Evolutionary conservation across 441 rosid species (phyloP).

Genomic region (Syzygium syzygioides): DNA sequence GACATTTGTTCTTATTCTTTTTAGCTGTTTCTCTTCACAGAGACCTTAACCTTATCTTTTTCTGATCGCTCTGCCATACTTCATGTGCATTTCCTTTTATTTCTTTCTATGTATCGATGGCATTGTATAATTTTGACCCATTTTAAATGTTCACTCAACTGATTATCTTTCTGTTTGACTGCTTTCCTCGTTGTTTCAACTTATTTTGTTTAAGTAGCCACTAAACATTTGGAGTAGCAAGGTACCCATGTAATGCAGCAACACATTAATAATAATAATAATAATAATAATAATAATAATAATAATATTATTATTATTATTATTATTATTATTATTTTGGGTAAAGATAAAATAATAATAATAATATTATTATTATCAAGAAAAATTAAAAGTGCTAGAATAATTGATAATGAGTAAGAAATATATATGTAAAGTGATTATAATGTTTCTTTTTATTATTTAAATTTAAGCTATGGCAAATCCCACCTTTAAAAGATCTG

Average conservation of each 20-base stretch:
- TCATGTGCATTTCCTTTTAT: neutral
- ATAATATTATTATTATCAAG: neutral
- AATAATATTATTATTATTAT: neutral
- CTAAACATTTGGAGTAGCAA: neutral
- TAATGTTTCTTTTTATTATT: neutral
- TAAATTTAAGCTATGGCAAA: neutral
- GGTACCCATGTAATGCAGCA: neutral
- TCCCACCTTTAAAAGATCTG: neutral
- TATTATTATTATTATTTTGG: neutral
- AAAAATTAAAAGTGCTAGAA: neutral
- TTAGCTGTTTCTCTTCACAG: neutral
- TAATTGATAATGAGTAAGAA: neutral
- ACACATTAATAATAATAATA: neutral
- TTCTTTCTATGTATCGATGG: neutral
- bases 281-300: neutral
- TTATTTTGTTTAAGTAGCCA: neutral
- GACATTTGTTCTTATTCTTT: neutral
- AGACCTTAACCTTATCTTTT: neutral
- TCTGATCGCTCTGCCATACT: neutral
- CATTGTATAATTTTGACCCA: neutral
- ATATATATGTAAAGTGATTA: neutral
- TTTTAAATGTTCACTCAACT: neutral
- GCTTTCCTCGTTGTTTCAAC: neutral
- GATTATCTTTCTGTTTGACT: neutral
- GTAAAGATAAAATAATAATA: no score